Conservation (phyloP, 2,329 filamentous ascomycete species). For the Xylaria sp. region DNA sequence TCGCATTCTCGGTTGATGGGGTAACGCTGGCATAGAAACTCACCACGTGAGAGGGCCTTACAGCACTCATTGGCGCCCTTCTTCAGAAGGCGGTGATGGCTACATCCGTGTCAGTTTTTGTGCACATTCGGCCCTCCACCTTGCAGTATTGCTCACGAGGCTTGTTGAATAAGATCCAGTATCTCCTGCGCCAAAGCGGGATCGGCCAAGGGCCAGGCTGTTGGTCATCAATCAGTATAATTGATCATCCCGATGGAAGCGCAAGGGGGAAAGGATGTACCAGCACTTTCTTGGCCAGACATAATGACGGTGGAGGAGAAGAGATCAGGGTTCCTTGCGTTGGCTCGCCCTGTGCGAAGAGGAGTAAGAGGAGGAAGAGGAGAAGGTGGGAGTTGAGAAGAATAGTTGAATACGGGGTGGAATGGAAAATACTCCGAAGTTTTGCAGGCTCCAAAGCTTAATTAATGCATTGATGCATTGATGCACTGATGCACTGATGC, state of each 20-base stretch:
- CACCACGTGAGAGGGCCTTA: slow-evolving; percentile 86
- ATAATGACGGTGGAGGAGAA: slow-evolving; percentile 27
- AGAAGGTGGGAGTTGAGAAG: not conserved
- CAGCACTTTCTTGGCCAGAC: slow-evolving; percentile 38
- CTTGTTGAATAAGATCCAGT: slow-evolving; percentile 80
- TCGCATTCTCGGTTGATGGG: not conserved
- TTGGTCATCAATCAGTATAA: slow-evolving; percentile 6
- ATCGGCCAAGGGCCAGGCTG: slow-evolving; percentile 74
- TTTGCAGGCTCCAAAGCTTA: slow-evolving; percentile 17
- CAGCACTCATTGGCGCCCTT: slow-evolving; percentile 87
- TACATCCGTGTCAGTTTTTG: slow-evolving; percentile 25
- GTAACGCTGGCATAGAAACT: not conserved
- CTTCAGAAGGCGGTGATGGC: slow-evolving; percentile 70
- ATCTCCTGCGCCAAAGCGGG: slow-evolving; percentile 79
- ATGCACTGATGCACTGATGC: slow-evolving; percentile 7
- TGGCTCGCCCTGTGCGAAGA: slow-evolving; percentile 59
- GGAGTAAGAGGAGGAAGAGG: slow-evolving; percentile 28
- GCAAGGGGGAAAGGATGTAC: slow-evolving; percentile 11
- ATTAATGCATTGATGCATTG: slow-evolving; percentile 7
- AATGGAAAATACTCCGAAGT: not conserved
- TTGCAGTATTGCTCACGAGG: slow-evolving; percentile 43
- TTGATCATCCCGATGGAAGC: not conserved
- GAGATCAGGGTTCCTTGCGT: slow-evolving; percentile 63
- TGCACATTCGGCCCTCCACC: not conserved
- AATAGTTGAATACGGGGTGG: not conserved